Evolutionary conservation across 257 asterid species (phyloP).

Genomic region (Nicotiana noctiflora): DNA sequence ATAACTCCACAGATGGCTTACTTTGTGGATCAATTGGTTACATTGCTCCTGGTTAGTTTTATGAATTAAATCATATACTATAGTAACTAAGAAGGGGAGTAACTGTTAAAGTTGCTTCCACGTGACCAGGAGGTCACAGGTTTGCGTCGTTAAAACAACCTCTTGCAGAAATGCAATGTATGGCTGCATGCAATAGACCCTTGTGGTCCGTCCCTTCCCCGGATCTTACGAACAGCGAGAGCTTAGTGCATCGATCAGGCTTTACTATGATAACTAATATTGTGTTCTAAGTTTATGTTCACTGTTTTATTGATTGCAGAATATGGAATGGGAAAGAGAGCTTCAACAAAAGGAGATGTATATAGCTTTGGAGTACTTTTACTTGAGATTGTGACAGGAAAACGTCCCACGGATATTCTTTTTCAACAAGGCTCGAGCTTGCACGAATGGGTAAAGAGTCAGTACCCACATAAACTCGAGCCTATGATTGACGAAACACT

Average conservation of each 20-base stretch:
- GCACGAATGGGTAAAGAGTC: conserved; percentile 72
- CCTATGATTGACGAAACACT: conserved; percentile 44
- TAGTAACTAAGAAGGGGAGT: not conserved
- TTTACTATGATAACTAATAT: too few species aligned
- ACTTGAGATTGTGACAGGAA: conserved; percentile 62
- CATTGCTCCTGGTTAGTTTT: conserved; percentile 68
- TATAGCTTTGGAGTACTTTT: conserved; percentile 64
- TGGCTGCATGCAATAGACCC: too few species aligned
- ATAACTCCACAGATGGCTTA: conserved; percentile 55
- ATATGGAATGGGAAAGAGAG: conserved; percentile 80
- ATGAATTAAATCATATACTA: not conserved
- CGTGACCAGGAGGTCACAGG: too few species aligned
- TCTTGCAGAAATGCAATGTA: too few species aligned
- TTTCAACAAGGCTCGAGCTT: conserved; percentile 58
- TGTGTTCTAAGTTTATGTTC: not conserved
- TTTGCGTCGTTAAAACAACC: too few species aligned
- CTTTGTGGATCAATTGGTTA: conserved; percentile 81
- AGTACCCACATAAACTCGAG: conserved; percentile 51
- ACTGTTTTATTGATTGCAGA: conserved; percentile 25
- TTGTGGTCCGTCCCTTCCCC: too few species aligned
- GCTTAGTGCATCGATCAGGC: too few species aligned
- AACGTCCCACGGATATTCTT: conserved; percentile 58
- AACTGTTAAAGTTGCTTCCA: too few species aligned
- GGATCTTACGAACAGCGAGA: too few species aligned
- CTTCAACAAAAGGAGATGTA: conserved; percentile 77